A percentile compares a stretch with the other conserved stretches of the same genome.
These are phyloP conservation scores for Apiospora rasikravindrae DNA, from an alignment of 2,329 filamentous ascomycete species.

Conservation along the genomic window DNA sequence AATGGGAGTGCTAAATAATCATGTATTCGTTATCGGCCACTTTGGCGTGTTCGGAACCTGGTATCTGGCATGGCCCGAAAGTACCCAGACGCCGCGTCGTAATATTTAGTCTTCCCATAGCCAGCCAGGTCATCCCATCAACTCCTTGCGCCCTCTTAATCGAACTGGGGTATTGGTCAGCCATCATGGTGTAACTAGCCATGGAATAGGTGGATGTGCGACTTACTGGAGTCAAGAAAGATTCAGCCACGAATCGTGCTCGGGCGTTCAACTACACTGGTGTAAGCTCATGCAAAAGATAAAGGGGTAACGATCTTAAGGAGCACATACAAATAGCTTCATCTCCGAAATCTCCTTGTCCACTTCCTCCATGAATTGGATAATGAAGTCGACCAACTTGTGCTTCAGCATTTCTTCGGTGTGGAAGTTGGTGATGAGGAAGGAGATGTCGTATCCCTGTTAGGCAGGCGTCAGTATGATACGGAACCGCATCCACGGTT, in stretches of 20 bases:
- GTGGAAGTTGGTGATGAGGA: constrained; percentile 98
- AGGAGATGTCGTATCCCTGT: constrained; percentile 97
- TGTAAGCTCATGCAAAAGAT: constrained; percentile 36
- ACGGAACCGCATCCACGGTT: not conserved
- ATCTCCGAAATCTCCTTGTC: constrained; percentile 99
- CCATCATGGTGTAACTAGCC: not conserved
- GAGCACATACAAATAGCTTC: constrained; percentile 92
- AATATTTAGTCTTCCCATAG: constrained; percentile 7
- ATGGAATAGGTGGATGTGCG: not conserved
- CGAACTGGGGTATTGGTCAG: not conserved
- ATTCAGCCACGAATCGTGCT: constrained; percentile 97
- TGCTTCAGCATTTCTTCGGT: constrained; percentile 99
- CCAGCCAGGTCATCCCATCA: constrained; percentile 2
- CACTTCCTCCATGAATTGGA: constrained; percentile 99
- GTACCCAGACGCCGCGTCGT: not conserved
- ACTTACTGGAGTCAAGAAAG: constrained; percentile 89
- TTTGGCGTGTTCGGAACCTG: not conserved
- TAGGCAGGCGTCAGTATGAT: constrained; percentile 13
- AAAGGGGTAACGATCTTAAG: constrained; percentile 18
- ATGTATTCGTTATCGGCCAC: constrained; percentile 12
- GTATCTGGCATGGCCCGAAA: constrained; percentile 4
- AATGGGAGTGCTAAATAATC: constrained; percentile 1
- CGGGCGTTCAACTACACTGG: constrained; percentile 81
- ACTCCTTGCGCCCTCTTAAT: not conserved
- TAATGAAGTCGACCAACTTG: constrained; percentile 98